Base-by-base conservation (phyloP, 768 basidiomycete genomes). In the Termitomyces sp. region DNA sequence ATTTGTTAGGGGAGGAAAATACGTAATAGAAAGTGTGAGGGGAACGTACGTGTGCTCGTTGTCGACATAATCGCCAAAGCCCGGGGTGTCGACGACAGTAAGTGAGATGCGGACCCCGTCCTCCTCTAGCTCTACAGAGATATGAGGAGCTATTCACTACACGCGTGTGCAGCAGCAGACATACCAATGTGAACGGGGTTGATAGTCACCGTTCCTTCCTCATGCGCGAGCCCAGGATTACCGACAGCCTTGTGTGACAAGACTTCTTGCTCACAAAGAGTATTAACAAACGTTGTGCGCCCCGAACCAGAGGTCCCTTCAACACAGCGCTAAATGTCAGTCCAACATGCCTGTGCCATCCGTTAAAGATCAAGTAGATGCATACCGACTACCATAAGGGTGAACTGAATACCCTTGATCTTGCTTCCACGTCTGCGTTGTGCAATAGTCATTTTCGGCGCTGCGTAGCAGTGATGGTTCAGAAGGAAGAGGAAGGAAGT, bases 211-310 rank as follows among this genome's bases (percentile, higher is more conserved):
- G 80, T 79, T 63, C 84, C 80, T 73, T 94, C 91, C 30, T 85
- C 74, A 68, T 91, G 87, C n/a, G 91, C 88, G 25, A 77, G 76
- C 63, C 85, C 82, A 14, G 91, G 85, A 56, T 72, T 76, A 61
- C 84, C 82, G 54, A 73, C 75, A 39, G 79, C 73, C 68, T 88
- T 87, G 77, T 91, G 90, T 4, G 73, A 62, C 52, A 93, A 75
- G 25, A 93, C 85, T 60, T 86, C 82, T 5, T 84, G 79, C 70
- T 94, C 91, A 72, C 89, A 91, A 43, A 95, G 84, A 41, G 92
- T 94, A 76, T 95, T 95, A 67, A 95, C 89, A 64, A 95, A 94
- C 39, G 92, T 94, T 42, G 91, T 94, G 52, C 91, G 81, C 25
- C 89, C 89, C 50, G 89, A 91, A 41, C 92, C 92, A 64, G 91